Base-by-base conservation (phyloP, 2,329 filamentous ascomycete species). In the Aspergillus hortae region DNA sequence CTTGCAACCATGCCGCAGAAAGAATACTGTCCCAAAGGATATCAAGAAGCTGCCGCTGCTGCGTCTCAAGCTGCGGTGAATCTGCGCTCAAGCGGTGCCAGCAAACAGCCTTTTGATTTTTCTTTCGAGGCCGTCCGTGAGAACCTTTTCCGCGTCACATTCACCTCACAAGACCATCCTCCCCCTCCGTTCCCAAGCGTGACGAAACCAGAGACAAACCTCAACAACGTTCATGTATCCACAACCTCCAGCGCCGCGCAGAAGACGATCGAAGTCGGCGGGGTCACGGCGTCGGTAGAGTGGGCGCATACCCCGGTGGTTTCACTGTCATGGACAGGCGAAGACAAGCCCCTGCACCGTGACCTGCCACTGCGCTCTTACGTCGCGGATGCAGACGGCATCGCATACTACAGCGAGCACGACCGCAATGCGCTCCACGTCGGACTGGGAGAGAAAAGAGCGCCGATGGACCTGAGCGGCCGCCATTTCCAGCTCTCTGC, bases 401-500 rank as follows among this genome's bases (percentile, higher is more conserved):
- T 88, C 17, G 79, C 84, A 0, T 84, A 88, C 61, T 89, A 89
- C 62, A 83, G 82, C 0, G 70, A 75, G 12, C 86, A 87, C 65
- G 81, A 85, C 55, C 73, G 79, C 14, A 76, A 79, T 17, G 85
- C 82, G 0, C 76, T 90, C 0, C 84, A 90, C 59, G 80, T 88
- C 15, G 87, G 87, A 0, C 74, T 90, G 0, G 87, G 87, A 4
- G 87, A 90, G 65, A 89, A 89, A 65, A 77, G 84, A 4, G 86
- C 85, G 0, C 87, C 87, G 0, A 88, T 90, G 84, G 82, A 90
- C 61, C 75, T 90, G 1, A 84, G 80, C 0, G 85, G 84, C 30
- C 78, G 87, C 0, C 76, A 81, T 23, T 90, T 89, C 65, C 77
- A 80, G 23, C 74, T 90, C 12, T 83, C 85, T 0, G 85, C 84